phyloP scores from a whole-genome alignment of 108 stramenopile species.

The Cyclostephanos invisitatus region DNA sequence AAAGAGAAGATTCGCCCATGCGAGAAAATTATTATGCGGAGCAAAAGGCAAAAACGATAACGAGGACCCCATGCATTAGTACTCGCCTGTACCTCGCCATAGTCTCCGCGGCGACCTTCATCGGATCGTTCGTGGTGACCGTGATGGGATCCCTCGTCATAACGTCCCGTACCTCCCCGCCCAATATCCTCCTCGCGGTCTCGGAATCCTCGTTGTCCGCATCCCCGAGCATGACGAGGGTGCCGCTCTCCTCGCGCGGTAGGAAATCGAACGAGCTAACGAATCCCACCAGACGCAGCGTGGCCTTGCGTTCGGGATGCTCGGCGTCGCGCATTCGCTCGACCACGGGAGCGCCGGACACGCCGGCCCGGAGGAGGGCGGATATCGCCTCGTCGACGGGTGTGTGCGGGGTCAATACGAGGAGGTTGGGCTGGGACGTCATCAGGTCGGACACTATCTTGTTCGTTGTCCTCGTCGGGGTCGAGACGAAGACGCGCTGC shows the following conservation, averaged over 20 bases:
- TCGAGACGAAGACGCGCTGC: constrained; percentile 41
- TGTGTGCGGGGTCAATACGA: constrained; percentile 36
- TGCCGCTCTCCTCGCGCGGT: constrained; percentile 43
- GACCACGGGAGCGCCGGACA: constrained; percentile 45
- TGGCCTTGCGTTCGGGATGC: constrained; percentile 19
- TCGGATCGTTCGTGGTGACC: constrained; percentile 43
- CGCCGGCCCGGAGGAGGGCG: constrained; percentile 33
- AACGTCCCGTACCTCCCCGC: constrained; percentile 37
- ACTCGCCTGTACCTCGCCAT: constrained; percentile 47
- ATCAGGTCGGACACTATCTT: constrained; percentile 48
- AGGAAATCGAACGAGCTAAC: constrained; percentile 49
- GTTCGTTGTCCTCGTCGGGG: constrained; percentile 23
- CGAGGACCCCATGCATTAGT: not conserved
- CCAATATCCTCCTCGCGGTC: constrained; percentile 46
- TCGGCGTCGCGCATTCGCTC: constrained; percentile 41
- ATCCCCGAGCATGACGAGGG: constrained; percentile 33
- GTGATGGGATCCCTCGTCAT: constrained; percentile 44
- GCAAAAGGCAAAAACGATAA: not conserved
- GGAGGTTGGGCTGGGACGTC: constrained; percentile 32
- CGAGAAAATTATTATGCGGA: not conserved
- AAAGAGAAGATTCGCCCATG: not conserved
- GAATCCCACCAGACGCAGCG: constrained; percentile 37
- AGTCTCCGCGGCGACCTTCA: constrained; percentile 47
- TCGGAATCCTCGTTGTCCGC: constrained; percentile 42
- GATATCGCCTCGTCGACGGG: constrained; percentile 48